Conservation (phyloP, 257 asterid genomes). For the Lycium ferocissimum region DNA sequence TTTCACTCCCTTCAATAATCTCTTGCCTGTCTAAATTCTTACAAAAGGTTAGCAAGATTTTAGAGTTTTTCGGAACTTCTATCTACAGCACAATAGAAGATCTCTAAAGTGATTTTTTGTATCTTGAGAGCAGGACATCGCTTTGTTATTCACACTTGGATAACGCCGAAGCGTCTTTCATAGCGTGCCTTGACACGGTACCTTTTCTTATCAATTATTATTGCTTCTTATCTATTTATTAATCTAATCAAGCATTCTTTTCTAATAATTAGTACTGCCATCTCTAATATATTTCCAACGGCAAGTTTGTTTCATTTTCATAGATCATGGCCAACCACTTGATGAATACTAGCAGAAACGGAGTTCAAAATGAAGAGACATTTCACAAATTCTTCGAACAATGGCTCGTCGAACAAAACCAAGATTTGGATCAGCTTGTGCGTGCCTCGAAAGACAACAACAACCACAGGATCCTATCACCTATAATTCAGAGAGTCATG, state of each 20-base stretch:
- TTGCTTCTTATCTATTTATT: neutral
- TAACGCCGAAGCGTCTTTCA: neutral
- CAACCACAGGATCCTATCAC: neutral
- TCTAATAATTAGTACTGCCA: neutral
- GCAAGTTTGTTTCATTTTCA: neutral
- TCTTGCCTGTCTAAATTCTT: too few relatives aligned
- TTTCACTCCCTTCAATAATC: too few relatives aligned
- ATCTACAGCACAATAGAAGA: too few relatives aligned
- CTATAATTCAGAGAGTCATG: slow-evolving; percentile 43
- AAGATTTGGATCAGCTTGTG: slow-evolving; percentile 50
- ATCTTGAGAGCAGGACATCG: too few relatives aligned
- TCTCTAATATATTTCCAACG: neutral
- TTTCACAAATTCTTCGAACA: slow-evolving; percentile 53
- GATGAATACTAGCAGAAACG: neutral
- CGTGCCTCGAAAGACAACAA: slow-evolving; percentile 37
- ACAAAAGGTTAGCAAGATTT: too few relatives aligned
- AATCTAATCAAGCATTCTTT: too few relatives aligned
- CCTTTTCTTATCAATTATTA: neutral
- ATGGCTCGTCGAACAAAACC: slow-evolving; percentile 58
- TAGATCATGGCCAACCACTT: neutral
- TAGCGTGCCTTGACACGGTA: neutral
- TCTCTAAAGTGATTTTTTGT: too few relatives aligned
- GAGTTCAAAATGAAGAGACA: slow-evolving; percentile 28
- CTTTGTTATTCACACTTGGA: too few relatives aligned
- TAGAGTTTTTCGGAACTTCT: too few relatives aligned